Evolutionary conservation across 305 asterid genomes (phyloP).

Genomic region (Andrographis paniculata): DNA sequence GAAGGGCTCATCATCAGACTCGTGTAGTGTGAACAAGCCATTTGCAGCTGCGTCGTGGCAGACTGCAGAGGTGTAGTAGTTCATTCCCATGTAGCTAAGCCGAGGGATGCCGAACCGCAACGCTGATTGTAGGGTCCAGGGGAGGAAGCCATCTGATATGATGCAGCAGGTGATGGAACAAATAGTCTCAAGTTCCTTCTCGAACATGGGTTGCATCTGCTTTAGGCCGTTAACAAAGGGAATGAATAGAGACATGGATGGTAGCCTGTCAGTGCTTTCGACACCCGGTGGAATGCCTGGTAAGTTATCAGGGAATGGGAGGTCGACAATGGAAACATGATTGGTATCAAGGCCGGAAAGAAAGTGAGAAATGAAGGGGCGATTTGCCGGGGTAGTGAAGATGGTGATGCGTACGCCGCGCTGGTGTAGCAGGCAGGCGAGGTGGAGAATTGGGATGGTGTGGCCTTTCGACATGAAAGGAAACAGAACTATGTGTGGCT

Average conservation of each 20-base stretch:
- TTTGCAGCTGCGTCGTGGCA: not conserved
- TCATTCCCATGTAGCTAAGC: slow-evolving; percentile 43
- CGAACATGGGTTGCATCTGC: slow-evolving; percentile 45
- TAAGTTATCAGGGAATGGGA: slow-evolving; percentile 51
- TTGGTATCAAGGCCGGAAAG: slow-evolving; percentile 19
- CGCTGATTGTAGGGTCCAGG: slow-evolving; percentile 55
- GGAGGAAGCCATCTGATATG: slow-evolving; percentile 52
- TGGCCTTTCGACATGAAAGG: slow-evolving; percentile 96
- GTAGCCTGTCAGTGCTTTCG: slow-evolving; percentile 60
- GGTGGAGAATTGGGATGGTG: slow-evolving; percentile 59
- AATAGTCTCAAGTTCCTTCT: slow-evolving; percentile 26
- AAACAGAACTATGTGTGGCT: slow-evolving; percentile 36
- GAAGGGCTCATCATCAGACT: slow-evolving; percentile 37
- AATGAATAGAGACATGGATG: slow-evolving; percentile 41
- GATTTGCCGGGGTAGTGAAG: slow-evolving; percentile 59
- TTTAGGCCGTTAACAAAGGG: slow-evolving; percentile 29
- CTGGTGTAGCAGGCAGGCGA: slow-evolving; percentile 37
- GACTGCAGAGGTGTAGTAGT: slow-evolving; percentile 22
- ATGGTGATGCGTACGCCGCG: slow-evolving; percentile 36
- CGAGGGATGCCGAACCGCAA: slow-evolving; percentile 38
- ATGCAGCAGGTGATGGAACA: slow-evolving; percentile 24
- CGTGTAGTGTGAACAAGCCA: slow-evolving; percentile 22
- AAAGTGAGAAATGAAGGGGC: slow-evolving; percentile 32
- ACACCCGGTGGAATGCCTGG: slow-evolving; percentile 35
- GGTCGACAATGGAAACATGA: slow-evolving; percentile 23